A percentile compares a stretch with the other conserved stretches of the same genome.
Evolutionary conservation across 768 basidiomycete species (phyloP).

Genomic region (Cubamyces lactineus): DNA sequence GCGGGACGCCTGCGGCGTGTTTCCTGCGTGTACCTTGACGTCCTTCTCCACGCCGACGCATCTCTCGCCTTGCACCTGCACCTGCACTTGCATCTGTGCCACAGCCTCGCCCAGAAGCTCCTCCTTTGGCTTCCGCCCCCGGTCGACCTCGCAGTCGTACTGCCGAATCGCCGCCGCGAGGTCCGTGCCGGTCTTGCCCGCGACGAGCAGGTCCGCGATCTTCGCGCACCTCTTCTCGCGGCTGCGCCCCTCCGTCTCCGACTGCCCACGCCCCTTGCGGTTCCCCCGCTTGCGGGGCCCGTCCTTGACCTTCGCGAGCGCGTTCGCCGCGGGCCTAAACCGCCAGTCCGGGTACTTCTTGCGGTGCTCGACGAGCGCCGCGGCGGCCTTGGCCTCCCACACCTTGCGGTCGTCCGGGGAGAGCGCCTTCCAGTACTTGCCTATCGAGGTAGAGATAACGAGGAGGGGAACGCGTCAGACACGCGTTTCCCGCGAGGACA

Average conservation of each 20-base stretch:
- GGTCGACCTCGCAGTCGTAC: constrained; percentile 48
- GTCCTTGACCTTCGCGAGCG: constrained; percentile 46
- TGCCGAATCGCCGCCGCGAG: constrained; percentile 65
- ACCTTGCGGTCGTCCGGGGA: constrained; percentile 65
- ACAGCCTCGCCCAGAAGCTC: constrained; percentile 22
- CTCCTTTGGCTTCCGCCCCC: constrained; percentile 32
- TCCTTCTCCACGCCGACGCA: constrained; percentile 1
- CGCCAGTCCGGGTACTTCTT: constrained; percentile 81
- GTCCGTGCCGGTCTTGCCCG: constrained; percentile 66
- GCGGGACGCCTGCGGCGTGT: not conserved
- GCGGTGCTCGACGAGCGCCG: constrained; percentile 75
- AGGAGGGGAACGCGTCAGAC: constrained; percentile 13
- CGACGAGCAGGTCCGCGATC: constrained; percentile 67
- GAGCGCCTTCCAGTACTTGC: constrained; percentile 76
- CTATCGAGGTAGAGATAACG: constrained; percentile 37
- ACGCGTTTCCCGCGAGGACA: constrained; percentile 16
- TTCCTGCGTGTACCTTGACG: constrained; percentile 18
- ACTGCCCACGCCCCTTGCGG: constrained; percentile 40
- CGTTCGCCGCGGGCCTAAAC: constrained; percentile 67
- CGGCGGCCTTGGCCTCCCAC: constrained; percentile 77
- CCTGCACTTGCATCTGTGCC: not conserved
- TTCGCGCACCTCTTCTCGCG: constrained; percentile 65
- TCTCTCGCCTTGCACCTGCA: constrained; percentile 5
- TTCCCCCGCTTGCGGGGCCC: constrained; percentile 40
- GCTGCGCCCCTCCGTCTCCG: constrained; percentile 46